Conservation (phyloP, 768 basidiomycete genomes). For the Phanerochaete carnosa region DNA sequence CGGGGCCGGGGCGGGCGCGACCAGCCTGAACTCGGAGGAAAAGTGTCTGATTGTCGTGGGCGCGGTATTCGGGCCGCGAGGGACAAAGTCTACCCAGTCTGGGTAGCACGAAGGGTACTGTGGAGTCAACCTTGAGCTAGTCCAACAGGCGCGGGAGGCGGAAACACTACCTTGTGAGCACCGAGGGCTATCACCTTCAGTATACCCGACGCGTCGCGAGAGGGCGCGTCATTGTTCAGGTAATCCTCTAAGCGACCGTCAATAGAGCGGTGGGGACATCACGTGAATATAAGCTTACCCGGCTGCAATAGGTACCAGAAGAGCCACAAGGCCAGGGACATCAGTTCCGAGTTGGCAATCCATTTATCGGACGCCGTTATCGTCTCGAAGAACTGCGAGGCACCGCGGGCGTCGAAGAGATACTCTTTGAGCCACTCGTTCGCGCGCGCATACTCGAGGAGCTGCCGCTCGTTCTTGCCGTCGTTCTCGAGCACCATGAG, state of each 20-base stretch:
- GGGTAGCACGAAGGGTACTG: conserved; percentile 62
- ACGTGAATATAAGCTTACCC: conserved; percentile 37
- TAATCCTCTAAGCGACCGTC: conserved; percentile 43
- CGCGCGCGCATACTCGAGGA: conserved; percentile 65
- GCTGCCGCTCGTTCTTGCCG: conserved; percentile 65
- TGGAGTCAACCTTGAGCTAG: background rate
- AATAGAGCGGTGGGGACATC: background rate
- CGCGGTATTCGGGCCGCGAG: conserved; percentile 21
- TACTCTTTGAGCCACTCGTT: conserved; percentile 63
- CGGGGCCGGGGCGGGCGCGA: conserved; percentile 59
- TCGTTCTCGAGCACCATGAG: conserved; percentile 82
- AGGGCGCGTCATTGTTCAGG: conserved; percentile 32
- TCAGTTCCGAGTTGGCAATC: conserved; percentile 51
- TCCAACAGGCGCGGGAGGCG: background rate
- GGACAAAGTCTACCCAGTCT: conserved; percentile 57
- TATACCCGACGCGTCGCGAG: conserved; percentile 45
- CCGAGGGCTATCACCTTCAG: conserved; percentile 64
- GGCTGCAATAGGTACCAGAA: conserved; percentile 70
- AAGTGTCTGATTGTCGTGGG: conserved; percentile 17
- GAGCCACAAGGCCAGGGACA: conserved; percentile 72
- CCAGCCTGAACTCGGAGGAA: conserved; percentile 35
- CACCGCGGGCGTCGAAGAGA: conserved; percentile 60
- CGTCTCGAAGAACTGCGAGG: conserved; percentile 42
- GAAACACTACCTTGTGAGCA: conserved; percentile 51
- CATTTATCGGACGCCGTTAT: conserved; percentile 38